These are phyloP conservation scores for Achlya hypogyna DNA, from an alignment of 352 stramenopile species.

Conservation along the genomic window DNA sequence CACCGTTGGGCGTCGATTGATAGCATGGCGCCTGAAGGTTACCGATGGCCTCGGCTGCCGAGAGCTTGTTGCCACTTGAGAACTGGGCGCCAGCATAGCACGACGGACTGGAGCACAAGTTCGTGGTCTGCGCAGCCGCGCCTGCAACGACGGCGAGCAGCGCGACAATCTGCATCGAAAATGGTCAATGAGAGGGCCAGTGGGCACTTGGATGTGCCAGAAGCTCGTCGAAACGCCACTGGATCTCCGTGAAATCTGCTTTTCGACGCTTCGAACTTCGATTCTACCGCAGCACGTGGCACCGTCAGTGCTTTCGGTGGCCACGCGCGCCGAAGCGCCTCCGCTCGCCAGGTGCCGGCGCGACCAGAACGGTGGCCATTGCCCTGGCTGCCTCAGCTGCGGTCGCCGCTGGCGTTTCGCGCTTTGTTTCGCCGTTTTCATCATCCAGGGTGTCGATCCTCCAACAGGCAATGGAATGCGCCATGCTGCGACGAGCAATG, in stretches of 20 bases:
- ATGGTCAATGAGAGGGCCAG: not conserved
- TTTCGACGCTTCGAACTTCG: not conserved
- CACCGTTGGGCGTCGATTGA: not conserved
- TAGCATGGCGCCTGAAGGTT: not conserved
- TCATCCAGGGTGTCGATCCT: not conserved
- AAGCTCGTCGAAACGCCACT: not conserved
- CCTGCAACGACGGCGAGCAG: not conserved
- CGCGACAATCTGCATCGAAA: not conserved
- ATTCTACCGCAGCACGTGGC: not conserved
- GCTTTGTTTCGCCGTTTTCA: too few relatives aligned
- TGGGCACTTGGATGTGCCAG: not conserved
- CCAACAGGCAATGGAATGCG: not conserved
- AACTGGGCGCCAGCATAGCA: slow-evolving; percentile 4
- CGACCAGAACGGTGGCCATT: too few relatives aligned
- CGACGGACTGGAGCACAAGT: not conserved
- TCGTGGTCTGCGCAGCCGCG: not conserved
- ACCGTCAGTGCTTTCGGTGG: not conserved
- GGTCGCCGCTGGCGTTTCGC: too few relatives aligned
- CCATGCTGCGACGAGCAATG: too few relatives aligned
- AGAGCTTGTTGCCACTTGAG: not conserved
- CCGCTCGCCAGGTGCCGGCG: too few relatives aligned
- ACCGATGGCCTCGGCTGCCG: not conserved
- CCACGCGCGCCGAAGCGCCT: not conserved
- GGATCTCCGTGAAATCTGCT: not conserved
- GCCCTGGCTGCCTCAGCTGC: too few relatives aligned